Evolutionary conservation across 352 stramenopile species (phyloP).

Genomic region (Phytophthora uliginosa): DNA sequence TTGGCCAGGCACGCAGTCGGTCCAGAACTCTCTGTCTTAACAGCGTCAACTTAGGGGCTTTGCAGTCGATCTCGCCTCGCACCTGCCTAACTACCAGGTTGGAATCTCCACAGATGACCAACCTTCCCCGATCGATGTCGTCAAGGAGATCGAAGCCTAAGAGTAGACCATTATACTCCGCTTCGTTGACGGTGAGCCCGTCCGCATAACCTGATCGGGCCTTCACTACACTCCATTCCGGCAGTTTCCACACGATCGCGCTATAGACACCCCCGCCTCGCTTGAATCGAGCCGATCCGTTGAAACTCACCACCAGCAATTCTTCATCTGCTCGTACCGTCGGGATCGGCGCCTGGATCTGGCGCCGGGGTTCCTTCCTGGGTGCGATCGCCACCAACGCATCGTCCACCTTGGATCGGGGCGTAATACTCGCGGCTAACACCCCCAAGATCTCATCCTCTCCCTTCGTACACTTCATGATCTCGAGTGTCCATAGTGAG

Average conservation of each 20-base stretch:
- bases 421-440: background rate
- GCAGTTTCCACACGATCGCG: constrained; percentile 10
- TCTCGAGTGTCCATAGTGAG: background rate
- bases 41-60: background rate
- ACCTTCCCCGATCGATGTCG: background rate
- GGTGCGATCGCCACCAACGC: background rate
- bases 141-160: background rate
- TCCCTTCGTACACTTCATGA: background rate
- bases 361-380: background rate
- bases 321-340: background rate
- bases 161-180: background rate
- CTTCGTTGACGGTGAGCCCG: background rate
- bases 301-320: background rate
- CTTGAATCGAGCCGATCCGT: constrained; percentile 6
- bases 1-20: background rate
- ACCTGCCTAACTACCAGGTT: constrained; percentile 8
- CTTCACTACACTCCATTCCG: background rate
- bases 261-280: background rate
- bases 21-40: background rate
- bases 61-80: constrained; percentile 18
- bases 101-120: constrained; percentile 10
- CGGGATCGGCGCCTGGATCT: background rate
- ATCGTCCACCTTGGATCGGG: background rate
- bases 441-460: constrained; percentile 2
- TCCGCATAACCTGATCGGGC: background rate